Base-by-base conservation (phyloP, 169 alveolate genomes). In the Eimeria necatrix region DNA sequence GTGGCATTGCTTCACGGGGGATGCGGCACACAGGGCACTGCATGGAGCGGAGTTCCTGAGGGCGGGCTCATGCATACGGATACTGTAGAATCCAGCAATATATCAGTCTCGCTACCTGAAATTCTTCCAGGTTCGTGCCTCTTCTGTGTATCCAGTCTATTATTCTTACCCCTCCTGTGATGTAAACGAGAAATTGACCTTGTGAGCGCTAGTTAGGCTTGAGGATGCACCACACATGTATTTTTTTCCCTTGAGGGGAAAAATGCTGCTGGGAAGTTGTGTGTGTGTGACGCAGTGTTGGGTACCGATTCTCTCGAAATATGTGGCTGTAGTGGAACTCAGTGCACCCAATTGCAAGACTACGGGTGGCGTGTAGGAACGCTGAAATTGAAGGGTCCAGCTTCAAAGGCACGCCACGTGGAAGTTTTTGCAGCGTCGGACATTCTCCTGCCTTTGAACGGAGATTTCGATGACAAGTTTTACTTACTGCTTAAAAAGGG, bases 301-400 rank as follows among this genome's bases (percentile, higher is more conserved):
- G 71, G 24, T 9, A 22, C 18, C 46, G 64, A 16, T 46, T 46
- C 95, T 12, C 51, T 86, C 22, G 59, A 22, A 14, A 49, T 92
- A 73, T 92, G 95, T 52, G 93, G 80, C 8, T 92, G 95, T 56
- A 73, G 85, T 46, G 81, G 59, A 51, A 14, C 32, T 12, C 76
- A 59, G 64, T 92, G 95, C 78, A 81, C 78, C 4, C 9, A 48
- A 8, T 20, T 59, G 46, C 92, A 41, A 53, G 93, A 92, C 78
- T 92, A 49, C 49, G 93, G 84, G 7, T 92, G 95, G 95, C 49
- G 61, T 41, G 83, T 81, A 0, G 95, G 95, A 74, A 22, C 20
- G 4, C 52, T 56, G 41, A 18, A n/a, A 20, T 16, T 92, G 41
- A 49, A 24, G 24, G 95, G 95, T 20, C 95, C 95, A 41, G 24